Evolutionary conservation across 2,329 filamentous ascomycete genomes (phyloP), one percentile per base, ranked within the genome.

Genomic region (Fusarium paranaense): DNA sequence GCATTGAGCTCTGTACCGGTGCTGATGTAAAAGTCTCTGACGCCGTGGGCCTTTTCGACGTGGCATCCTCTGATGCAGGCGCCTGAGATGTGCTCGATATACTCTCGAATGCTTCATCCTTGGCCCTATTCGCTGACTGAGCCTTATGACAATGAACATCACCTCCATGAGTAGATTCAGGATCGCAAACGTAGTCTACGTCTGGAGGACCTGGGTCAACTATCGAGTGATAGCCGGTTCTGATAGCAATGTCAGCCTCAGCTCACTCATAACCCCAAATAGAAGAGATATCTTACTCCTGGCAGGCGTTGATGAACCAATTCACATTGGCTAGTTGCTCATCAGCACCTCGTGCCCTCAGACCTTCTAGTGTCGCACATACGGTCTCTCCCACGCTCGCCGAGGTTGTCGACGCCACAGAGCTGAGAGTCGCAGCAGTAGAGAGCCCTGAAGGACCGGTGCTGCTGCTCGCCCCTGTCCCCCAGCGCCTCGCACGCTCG

Each of bases 401-500:
- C 70, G 32, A 81, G 71, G 60, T 81, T 79, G 62, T 82, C 80
- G 52, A 89, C 86, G 32, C 87, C 88, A 75, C 88, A 90, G 58
- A 82, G 82, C 60, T 82, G 83, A 58, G 84, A 82, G 76, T 89
- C 87, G 78, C 88, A 89, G 78, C 87, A 87, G 76, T 90, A 90
- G 25, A 89, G 80, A 45, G 80, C 76, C 82, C 83, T 85, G 13
- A 89, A 81, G n/a, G 69, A 67, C 9, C 76, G 60, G 47, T 81
- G 76, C 30, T 76, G 75, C 60, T 78, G 75, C 35, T 69, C 63
- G 9, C 67, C 62, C 22, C 60, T 75, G 76, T 79, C 68, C 72
- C 79, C 72, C 6, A 84, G 78, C 7, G 69, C 70, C 68, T 80
- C 69, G 71, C 85, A 86, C 38, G 78, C 77, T 11, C 73, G 66